Evolutionary conservation across 306 rosid species (phyloP), one percentile per base, ranked within the genome.

Genomic region (Cucurbita moschata): DNA sequence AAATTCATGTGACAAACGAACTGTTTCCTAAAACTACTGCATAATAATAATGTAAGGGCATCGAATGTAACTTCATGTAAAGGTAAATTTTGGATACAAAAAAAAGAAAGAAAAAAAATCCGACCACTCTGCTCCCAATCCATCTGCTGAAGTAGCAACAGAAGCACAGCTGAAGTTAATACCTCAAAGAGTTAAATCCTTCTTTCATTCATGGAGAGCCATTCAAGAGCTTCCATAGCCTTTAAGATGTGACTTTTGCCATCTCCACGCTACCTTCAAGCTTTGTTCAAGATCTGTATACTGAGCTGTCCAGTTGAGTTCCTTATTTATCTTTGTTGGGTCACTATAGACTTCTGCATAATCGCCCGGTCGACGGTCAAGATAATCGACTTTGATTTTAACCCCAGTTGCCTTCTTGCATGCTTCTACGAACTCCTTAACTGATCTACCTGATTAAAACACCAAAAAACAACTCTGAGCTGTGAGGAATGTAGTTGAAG

Each of bases 381-480:
- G 97, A 75, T 73, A 88, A 5, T 88, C 92, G 13, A 94, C 90
- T 79, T 89, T 89, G 71, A 94, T 85, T 76, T 86, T 72, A 10
- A 75, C 81, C 6, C 95, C 96, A 14, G 97, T 91, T 9, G 96
- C 97, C 84, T 88, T 86, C 80, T 91, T 94, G 75, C 99, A 94
- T n/a, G 99, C 99, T 77, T 83, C 81, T 50, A 94, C 99, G 80
- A 94, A 94, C 81, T 94, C 97, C 83, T 82, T 89, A 30, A 94
- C 97, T 52, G 99, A 94, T 69, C 96, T 85, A 80, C 96, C 97
- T 89, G 87, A 50, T 62, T 71, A 71, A 37, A 71, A 79, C 40
- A 67, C 30, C 55, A 42, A 68, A 46, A 51, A 49, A 54, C 59
- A 37, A 13, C 9, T 52, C 60, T 72, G 58, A 52, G 59, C 30